phyloP scores from a whole-genome alignment of 306 rosid genomes.

The Fragaria ananassa region DNA sequence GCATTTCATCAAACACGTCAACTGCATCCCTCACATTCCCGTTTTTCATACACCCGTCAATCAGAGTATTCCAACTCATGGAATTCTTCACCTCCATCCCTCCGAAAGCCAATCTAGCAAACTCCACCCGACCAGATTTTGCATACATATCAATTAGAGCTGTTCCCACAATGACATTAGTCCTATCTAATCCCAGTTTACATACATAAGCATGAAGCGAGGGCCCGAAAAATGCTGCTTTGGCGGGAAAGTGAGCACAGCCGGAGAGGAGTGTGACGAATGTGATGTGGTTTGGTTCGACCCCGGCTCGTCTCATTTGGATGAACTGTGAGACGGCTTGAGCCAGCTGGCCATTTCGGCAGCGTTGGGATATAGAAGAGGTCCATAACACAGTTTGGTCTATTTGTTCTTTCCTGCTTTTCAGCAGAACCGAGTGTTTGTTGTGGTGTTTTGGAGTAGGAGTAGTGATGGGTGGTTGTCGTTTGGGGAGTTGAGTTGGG shows the following conservation, averaged over 20 bases:
- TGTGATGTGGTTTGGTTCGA: conserved; percentile 70
- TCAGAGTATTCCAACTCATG: conserved; percentile 75
- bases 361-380: conserved; percentile 61
- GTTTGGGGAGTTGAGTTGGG: conserved; percentile 39
- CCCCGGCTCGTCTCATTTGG: conserved; percentile 55
- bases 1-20: conserved; percentile 74
- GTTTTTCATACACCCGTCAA: conserved; percentile 64
- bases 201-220: conserved; percentile 51
- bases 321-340: conserved; percentile 58
- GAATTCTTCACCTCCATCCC: conserved; percentile 46
- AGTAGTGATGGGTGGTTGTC: conserved; percentile 18
- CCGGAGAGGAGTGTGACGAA: conserved; percentile 70
- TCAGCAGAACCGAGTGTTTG: conserved; percentile 29
- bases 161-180: conserved; percentile 74
- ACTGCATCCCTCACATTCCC: conserved; percentile 51
- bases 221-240: conserved; percentile 38
- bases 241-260: conserved; percentile 52
- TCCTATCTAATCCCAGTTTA: conserved; percentile 49
- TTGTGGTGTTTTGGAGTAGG: conserved; percentile 12
- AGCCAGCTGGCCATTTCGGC: conserved; percentile 51
- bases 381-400: conserved; percentile 68
- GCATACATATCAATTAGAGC: conserved; percentile 79
- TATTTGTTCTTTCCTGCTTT: conserved; percentile 17
- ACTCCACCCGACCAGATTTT: conserved; percentile 42
- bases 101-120: conserved; percentile 58